These are phyloP conservation scores for Capsella rubella DNA, from an alignment of 441 rosid species.

Conservation along the genomic window DNA sequence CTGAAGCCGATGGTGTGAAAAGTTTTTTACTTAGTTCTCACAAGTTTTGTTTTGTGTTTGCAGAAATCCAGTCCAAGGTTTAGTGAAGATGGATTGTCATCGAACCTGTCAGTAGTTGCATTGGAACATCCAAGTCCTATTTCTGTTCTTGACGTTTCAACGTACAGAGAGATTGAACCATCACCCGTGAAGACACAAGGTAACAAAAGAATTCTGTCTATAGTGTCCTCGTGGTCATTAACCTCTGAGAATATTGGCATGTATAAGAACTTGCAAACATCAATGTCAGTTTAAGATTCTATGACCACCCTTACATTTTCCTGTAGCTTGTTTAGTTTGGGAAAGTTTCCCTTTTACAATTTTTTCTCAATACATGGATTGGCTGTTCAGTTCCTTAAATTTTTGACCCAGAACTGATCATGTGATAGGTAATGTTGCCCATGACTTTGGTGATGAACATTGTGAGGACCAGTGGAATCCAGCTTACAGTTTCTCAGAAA, in stretches of 20 bases:
- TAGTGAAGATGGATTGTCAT: conserved; percentile 55
- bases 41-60: conserved; percentile 39
- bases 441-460: conserved; percentile 46
- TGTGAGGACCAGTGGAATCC: conserved; percentile 58
- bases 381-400: conserved; percentile 19
- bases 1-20: not conserved
- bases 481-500: conserved; percentile 49
- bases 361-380: conserved; percentile 7
- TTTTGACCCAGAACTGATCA: conserved; percentile 35
- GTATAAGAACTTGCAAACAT: conserved; percentile 12
- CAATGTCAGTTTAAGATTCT: conserved; percentile 13
- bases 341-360: conserved; percentile 2
- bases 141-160: conserved; percentile 76
- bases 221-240: conserved; percentile 7
- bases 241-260: conserved; percentile 25
- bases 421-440: conserved; percentile 50
- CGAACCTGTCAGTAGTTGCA: conserved; percentile 56
- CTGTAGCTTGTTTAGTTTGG: conserved; percentile 23
- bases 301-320: conserved; percentile 21
- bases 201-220: not conserved
- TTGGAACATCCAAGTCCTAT: conserved; percentile 88
- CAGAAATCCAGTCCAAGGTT: conserved; percentile 58
- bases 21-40: conserved; percentile 25
- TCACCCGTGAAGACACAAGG: conserved; percentile 59
- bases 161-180: conserved; percentile 63